Evolutionary conservation across 257 asterid species (phyloP), one percentile per base, ranked within the genome.

Genomic region (Solanum habrochaites): DNA sequence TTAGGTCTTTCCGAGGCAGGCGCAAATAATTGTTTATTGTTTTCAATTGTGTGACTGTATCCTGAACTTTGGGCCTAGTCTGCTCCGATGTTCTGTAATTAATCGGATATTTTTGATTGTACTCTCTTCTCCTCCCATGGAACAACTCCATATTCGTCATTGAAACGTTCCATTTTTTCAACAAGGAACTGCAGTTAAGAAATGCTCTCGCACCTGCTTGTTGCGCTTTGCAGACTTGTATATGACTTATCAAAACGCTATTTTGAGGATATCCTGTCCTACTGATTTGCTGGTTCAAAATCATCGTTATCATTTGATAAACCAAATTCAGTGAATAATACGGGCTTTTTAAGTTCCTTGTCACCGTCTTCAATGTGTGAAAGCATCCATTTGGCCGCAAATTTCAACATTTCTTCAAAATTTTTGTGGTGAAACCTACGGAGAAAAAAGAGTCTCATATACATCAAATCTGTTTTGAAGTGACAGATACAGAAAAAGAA

Each of bases 291-390:
- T 31, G 91, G 94, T 42, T 93, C 93, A 86, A 96, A 97, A 81
- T 93, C 95, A 83, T 90, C 91, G 93, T 93, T 96, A 91, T 92
- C 93, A 0, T 90, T 91, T 1, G 99, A 97, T 78, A 97, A 81
- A 67, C 99, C 99, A 37, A 97, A 97, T 88, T 96, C 99, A 2
- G 99, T 96, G 92, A 97, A 95, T 90, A 95, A 87, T 31, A 97
- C 90, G 0, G 99, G 99, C 87, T 96, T 97, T 75, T 92, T 96
- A 83, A 97, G 98, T 88, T 95, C 98, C 85, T 89, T 93, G 89
- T 97, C 99, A 6, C 99, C 98, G 62, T 97, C 99, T 90, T 97
- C 99, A n/a, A 97, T 94, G 95, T 97, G 99, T 18, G 99, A 97
- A 11, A 93, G 85, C 96, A 95, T 93, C 99, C 99, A 97, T 89